Evolutionary conservation across 2,329 filamentous ascomycete species (phyloP), one percentile per base, ranked within the genome.

Genomic region (Catunica adiposa): DNA sequence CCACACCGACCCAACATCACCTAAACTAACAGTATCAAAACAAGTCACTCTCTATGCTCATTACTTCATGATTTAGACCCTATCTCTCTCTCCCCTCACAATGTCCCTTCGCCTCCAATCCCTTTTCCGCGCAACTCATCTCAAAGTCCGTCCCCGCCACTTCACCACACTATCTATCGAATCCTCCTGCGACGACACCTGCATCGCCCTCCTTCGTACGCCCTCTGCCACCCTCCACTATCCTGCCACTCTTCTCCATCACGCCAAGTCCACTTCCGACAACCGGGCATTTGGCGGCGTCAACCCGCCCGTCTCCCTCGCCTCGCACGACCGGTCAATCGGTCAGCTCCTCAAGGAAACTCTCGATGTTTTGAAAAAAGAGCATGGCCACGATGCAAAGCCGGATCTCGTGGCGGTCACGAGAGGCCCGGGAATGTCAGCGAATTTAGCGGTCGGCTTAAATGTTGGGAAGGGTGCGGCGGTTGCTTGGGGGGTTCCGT

Each of bases 321-420:
- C 80, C 61, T 87, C 84, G 3, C 92, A 98, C 67, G 83, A 84
- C 61, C 69, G 75, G 31, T 77, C 78, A 53, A 75, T 97, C 3
- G 83, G 82, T 3, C 71, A 69, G 0, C 76, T 97, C 15, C 70
- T 96, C 23, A 68, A 75, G 51, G 74, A 77, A 59, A 84, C 86
- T 1, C 65, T 92, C 14, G 55, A 67, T 8, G 58, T 3, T 52
- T 62, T 1, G 57, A 59, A n/a, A 61, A 66, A 60, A 59, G 25
- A 44, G 17, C 29, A 22, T 42, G 74, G 77, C 44, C 17, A 25
- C 8, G 26, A 37, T 14, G 37, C 48, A 17, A 47, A 44, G n/a
- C 88, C 87, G 0, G 86, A 96, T 69, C 85, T 96, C 60, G 75
- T 98, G n/a, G 80, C 86, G 5, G 89, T 86, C 15, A 97, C 92